Conservation (phyloP, 2,329 filamentous ascomycete species). For the Arachnopeziza araneosa region DNA sequence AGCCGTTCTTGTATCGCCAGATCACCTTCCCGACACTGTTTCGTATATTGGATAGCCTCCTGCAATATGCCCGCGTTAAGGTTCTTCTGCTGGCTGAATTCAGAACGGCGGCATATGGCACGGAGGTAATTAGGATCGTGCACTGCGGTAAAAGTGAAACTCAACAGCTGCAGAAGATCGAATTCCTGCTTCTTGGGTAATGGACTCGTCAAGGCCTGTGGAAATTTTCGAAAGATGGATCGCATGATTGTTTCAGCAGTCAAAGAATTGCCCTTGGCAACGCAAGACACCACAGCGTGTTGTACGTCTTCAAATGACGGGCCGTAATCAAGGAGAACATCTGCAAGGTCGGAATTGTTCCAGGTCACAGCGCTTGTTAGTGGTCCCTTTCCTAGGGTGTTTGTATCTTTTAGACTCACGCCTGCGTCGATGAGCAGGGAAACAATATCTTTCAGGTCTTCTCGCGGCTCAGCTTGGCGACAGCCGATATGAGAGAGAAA, state of each 20-base stretch:
- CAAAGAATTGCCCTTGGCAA: not conserved
- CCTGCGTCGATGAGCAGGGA: not conserved
- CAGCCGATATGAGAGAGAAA: not conserved
- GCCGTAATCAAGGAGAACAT: not conserved
- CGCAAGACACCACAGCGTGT: not conserved
- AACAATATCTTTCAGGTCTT: not conserved
- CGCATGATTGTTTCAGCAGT: not conserved
- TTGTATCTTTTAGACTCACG: not conserved
- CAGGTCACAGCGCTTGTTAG: not conserved
- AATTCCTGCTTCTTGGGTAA: not conserved
- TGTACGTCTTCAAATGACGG: not conserved
- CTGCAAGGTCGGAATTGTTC: not conserved
- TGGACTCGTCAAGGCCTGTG: not conserved
- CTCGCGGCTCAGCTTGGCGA: not conserved
- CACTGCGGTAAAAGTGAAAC: not conserved
- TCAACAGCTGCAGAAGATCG: not conserved
- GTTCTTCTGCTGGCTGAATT: not conserved
- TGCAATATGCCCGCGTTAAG: not conserved
- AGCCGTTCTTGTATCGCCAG: not conserved
- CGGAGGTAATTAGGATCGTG: not conserved
- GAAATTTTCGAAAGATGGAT: not conserved
- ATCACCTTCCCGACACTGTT: not conserved
- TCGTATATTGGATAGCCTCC: not conserved
- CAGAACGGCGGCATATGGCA: not conserved
- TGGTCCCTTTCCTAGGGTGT: not conserved